Evolutionary conservation across 306 rosid species (phyloP), one percentile per base, ranked within the genome.

Genomic region (Benincasa hispida): DNA sequence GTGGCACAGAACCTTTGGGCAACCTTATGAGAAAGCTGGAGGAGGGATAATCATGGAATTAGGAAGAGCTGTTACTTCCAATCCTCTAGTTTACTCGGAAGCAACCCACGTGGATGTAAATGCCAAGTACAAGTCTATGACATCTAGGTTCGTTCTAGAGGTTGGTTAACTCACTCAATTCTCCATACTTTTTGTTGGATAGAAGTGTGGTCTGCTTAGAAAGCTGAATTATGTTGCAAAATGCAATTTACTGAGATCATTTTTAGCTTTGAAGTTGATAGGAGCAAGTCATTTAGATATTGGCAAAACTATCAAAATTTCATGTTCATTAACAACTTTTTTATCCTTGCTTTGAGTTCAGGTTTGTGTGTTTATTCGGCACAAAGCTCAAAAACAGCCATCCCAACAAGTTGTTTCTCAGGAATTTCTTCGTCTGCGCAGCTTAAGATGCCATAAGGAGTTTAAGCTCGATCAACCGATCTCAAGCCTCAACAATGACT

Each of bases 21-120:
- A 87, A 81, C 88, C 98, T 18, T 93, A 91, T 76, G 97, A 87
- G 86, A 91, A 91, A 89, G 97, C 94, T 24, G 98, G 98, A 63
- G 97, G 94, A 78, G 94, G 80, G 50, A 74, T 85, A 19, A 75
- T 68, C 75, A 76, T 81, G 61, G 51, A 81, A 61, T 72, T 82
- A 76, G 81, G 83, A 22, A 69, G 79, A 51, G 84, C 39, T 60
- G 48, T 17, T 50, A 22, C 85, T 27, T 51, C 70, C 74, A 77
- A 79, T 68, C 63, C 84, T 50, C 90, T 89, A 0, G 72, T 91
- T 78, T 81, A 77, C 77, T 91, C 92, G 97, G 92, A 82, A 25
- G 90, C 83, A 21, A 88, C 97, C 3, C 85, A 81, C 34, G 81
- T 74, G 19, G 97, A 93, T 83, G 88, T 87, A 77, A 93, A 93